Percentiles rank a stretch among this genome's conserved stretches.
phyloP scores from a whole-genome alignment of 371 early-diverging fungal species.

The Rhizomucor miehei region DNA sequence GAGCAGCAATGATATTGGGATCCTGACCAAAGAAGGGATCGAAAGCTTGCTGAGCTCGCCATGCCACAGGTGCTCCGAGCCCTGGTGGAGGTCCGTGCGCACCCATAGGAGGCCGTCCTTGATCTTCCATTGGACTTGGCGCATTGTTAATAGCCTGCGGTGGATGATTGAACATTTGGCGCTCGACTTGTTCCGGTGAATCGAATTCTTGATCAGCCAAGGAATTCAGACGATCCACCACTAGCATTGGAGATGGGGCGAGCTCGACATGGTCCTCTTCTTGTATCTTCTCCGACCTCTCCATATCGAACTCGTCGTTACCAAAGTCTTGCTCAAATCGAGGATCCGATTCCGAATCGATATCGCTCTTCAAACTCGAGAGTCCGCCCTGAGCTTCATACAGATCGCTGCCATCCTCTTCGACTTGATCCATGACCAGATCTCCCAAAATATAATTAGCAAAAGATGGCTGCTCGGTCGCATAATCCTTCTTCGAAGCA shows the following conservation, averaged over 20 bases:
- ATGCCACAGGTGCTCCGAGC: slow-evolving; percentile 23
- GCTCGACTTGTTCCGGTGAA: slow-evolving; percentile 14
- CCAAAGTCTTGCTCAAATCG: slow-evolving; percentile 6
- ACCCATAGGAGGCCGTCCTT: slow-evolving; percentile 6
- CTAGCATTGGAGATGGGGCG: slow-evolving; percentile 19
- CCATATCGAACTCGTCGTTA: slow-evolving; percentile 1
- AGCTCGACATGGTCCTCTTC: slow-evolving; percentile 7
- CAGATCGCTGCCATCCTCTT: slow-evolving; percentile 4
- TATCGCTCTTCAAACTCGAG: slow-evolving; percentile 22
- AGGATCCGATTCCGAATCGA: slow-evolving; percentile 27
- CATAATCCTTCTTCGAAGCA: neutral
- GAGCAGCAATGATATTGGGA: slow-evolving; percentile 35
- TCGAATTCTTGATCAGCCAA: slow-evolving; percentile 25
- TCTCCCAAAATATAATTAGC: slow-evolving; percentile 13
- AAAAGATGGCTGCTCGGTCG: slow-evolving; percentile 10
- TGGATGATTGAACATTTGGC: neutral
- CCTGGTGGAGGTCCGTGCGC: slow-evolving; percentile 27
- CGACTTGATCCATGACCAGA: slow-evolving; percentile 8
- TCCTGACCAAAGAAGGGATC: slow-evolving; percentile 47
- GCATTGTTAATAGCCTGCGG: too few species aligned
- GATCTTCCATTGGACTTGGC: neutral
- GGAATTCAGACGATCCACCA: slow-evolving; percentile 31
- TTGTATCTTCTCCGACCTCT: slow-evolving; percentile 21
- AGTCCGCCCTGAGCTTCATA: slow-evolving; percentile 12
- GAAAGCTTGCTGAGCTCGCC: slow-evolving; percentile 30